Evolutionary conservation across 257 asterid genomes (phyloP), one percentile per base, ranked within the genome.

Genomic region (Solanum etuberosum): DNA sequence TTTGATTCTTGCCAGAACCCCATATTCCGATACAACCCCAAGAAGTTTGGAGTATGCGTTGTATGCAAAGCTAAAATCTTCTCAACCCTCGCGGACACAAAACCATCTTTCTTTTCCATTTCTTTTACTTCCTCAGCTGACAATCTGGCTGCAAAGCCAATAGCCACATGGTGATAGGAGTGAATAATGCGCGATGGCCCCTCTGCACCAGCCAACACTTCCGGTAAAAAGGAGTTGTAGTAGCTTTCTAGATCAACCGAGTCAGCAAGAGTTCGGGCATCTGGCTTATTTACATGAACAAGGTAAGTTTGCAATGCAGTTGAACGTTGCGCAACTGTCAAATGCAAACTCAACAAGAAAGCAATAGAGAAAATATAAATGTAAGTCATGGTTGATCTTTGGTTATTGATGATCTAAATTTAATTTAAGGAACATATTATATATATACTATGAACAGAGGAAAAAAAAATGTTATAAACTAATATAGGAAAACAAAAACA

Each of bases 1-100:
- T 90, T 91, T 15, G 98, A 88, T 21, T 83, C 92, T 21, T 74
- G 63, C 96, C 95, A 94, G 12, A 92, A 34, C n/a, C 95, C 95
- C 40, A 25, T 27, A 13, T 88, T 37, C 31, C n/a, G 90, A 68
- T 90, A 89, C 42, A 94, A 86, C 23, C 98, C 95, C 80, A 94
- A 77, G 82, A 93, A 94, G 6, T 87, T 89, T 5, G 95, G 94
- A 8, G 94, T 89, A 68, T 93, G 96, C 1, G 91, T 89, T 21
- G 91, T 89, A 29, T 42, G 90, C 10, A 89, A 29, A 43, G 74
- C 32, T 5, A 85, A 59, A 34, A 34, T 61, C 76, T 59, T 70
- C 37, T 89, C 86, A 16, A 84, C 90, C 40, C 40, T 25, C 15
- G 88, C 88, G 2, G 83, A 65, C 25, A 85, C 57, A 80, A 89